Conservation (phyloP, 306 rosid genomes). For the Aeschynomene evenia region DNA sequence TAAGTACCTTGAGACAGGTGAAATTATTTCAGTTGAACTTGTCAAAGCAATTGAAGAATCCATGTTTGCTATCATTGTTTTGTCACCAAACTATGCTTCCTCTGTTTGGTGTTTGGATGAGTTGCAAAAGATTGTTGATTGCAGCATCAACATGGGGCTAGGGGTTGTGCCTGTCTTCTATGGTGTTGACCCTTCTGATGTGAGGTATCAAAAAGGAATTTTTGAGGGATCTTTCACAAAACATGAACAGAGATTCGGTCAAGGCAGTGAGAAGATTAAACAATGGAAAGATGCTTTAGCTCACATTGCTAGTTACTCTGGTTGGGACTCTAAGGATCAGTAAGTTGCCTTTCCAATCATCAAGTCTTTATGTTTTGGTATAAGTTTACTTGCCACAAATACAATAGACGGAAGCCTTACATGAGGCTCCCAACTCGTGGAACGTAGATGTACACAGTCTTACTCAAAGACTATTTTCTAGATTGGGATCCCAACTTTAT, state of each 20-base stretch:
- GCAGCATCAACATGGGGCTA: neutral
- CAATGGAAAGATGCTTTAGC: neutral
- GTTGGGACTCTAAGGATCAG: neutral
- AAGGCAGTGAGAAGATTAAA: neutral
- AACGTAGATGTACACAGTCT: too few species aligned
- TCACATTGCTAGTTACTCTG: neutral
- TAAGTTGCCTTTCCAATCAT: neutral
- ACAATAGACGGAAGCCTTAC: too few species aligned
- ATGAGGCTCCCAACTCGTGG: too few species aligned
- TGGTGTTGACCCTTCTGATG: neutral
- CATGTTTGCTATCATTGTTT: neutral
- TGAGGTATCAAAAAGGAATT: neutral
- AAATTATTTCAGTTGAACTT: neutral
- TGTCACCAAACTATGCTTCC: too few species aligned
- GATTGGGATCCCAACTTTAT: too few species aligned
- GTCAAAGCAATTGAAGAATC: neutral
- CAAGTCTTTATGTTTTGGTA: too few species aligned
- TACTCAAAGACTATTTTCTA: too few species aligned
- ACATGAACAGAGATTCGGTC: neutral
- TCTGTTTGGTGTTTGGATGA: too few species aligned
- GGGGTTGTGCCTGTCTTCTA: neutral
- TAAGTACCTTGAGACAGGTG: neutral
- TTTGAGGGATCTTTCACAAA: neutral
- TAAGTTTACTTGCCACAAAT: too few species aligned
- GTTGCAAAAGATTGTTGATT: neutral